Evolutionary conservation across 2,329 filamentous ascomycete species (phyloP).

Genomic region (Xylariaceae sp.): DNA sequence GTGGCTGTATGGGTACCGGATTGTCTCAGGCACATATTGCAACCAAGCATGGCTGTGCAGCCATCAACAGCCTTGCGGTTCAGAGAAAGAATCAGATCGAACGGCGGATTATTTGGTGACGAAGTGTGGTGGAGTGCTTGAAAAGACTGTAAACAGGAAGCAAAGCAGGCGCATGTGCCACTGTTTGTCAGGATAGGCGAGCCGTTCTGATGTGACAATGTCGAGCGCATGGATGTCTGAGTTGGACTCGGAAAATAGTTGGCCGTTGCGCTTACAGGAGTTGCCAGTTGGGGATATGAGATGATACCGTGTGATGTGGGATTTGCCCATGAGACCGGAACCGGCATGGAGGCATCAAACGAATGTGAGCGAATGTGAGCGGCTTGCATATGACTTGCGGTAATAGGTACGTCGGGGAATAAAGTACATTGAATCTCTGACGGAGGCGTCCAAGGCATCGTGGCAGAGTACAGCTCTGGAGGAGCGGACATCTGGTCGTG

Average conservation of each 20-base stretch:
- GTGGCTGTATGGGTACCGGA: conserved; percentile 41
- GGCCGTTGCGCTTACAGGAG: conserved; percentile 33
- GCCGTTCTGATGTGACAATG: conserved; percentile 28
- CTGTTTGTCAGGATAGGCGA: conserved; percentile 23
- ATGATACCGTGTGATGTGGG: conserved; percentile 31
- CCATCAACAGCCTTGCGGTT: conserved; percentile 47
- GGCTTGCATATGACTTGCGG: conserved; percentile 26
- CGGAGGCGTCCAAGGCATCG: conserved; percentile 39
- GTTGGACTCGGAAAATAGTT: conserved; percentile 40
- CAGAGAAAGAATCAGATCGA: conserved; percentile 42
- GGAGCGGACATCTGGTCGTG: conserved; percentile 25
- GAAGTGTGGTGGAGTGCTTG: conserved; percentile 45
- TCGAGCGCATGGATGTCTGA: conserved; percentile 32
- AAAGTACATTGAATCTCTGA: conserved; percentile 32
- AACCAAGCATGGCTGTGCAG: conserved; percentile 46
- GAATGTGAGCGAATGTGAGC: conserved; percentile 34
- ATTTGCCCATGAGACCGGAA: conserved; percentile 29
- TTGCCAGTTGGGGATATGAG: conserved; percentile 33
- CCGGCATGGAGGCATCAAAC: conserved; percentile 33
- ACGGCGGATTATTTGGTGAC: conserved; percentile 35
- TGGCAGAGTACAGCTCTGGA: conserved; percentile 34
- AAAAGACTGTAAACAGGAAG: conserved; percentile 43
- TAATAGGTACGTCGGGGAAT: conserved; percentile 32
- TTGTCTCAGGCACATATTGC: conserved; percentile 41
- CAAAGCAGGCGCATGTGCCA: conserved; percentile 44